Base-by-base conservation (phyloP, 1,284 basidiomycete species). In the Cystobasidium pallidum region DNA sequence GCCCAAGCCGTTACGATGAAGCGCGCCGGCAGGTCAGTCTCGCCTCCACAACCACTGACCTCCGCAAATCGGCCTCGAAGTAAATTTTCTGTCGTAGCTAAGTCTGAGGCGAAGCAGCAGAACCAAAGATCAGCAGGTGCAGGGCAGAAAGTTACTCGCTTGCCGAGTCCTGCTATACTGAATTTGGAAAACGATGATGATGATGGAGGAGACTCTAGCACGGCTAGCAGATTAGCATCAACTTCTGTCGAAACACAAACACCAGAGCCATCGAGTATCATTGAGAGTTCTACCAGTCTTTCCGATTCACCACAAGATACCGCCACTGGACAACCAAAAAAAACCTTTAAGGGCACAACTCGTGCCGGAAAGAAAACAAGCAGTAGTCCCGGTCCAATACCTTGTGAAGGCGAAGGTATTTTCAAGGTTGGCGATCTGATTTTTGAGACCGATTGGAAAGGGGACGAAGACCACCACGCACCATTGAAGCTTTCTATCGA, bases 341-440 rank as follows among this genome's bases (percentile, higher is more conserved):
- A 57, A 57, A n/a, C n/a, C n/a, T 36, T 7, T 32, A 15, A 32
- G 32, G 3, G 54, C n/a, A 19, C 36, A n/a, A 6, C 32, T 34
- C n/a, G 19, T 34, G 28, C 54, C 10, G 54, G 54, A 3, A 57
- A 36, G 32, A 57, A 57, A 21, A 57, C 34, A 21, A 57, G 3
- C n/a, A 32, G 32, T 7, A 57, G 54, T n/a, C 54, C 54, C n/a
- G 54, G 19, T 34, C 28, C 47, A 21, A 28, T 51, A 45, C 28
- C 62, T 28, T 3, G 28, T 36, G 45, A 34, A 19, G 62, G 26
- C 34, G 36, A 15, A 28, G 62, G 45, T 17, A n/a, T 32, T 11
- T 51, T 32, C 30, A 64, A 51, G 34, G 1, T 17, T 36, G 52
- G 66, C 15, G 66, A 67, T 21, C 51, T 67, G 3, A 58, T 67